phyloP scores from a whole-genome alignment of 225 moss, liverwort and hornwort genomes.

The Rhytidiadelphus loreus region DNA sequence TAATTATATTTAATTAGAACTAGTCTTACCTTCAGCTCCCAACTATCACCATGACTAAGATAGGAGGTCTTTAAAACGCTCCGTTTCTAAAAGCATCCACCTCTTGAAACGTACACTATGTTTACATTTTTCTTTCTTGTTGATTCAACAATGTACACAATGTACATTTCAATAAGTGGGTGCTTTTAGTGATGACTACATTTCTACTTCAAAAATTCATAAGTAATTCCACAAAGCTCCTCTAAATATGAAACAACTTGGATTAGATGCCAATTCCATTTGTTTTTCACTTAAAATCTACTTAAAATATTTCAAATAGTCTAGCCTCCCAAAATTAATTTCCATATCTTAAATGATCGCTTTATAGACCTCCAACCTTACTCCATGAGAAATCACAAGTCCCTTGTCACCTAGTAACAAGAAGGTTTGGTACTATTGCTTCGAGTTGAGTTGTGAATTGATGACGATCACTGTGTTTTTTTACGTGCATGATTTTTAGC shows the following conservation, averaged over 20 bases:
- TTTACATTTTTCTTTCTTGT: no score
- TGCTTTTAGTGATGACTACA: accelerated
- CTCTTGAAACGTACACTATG: no score
- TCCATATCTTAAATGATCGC: not conserved
- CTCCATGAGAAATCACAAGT: not conserved
- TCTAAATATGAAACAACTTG: not conserved
- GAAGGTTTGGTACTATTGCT: no score
- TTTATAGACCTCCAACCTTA: not conserved
- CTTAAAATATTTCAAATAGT: not conserved
- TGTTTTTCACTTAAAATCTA: not conserved
- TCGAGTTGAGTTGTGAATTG: not conserved
- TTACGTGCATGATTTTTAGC: accelerated
- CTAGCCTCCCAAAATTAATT: no score
- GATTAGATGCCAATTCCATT: no score
- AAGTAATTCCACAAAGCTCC: not conserved
- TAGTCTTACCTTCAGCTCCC: no score
- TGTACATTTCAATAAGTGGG: not conserved
- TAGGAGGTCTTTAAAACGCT: no score
- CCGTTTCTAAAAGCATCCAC: no score
- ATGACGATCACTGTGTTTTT: not conserved
- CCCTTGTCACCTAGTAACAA: not conserved
- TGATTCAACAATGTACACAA: not conserved
- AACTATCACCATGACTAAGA: no score
- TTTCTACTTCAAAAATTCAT: not conserved
- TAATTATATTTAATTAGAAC: no score